Base-by-base conservation (phyloP, 2,329 filamentous ascomycete genomes). In the Lecanicillium sp. region DNA sequence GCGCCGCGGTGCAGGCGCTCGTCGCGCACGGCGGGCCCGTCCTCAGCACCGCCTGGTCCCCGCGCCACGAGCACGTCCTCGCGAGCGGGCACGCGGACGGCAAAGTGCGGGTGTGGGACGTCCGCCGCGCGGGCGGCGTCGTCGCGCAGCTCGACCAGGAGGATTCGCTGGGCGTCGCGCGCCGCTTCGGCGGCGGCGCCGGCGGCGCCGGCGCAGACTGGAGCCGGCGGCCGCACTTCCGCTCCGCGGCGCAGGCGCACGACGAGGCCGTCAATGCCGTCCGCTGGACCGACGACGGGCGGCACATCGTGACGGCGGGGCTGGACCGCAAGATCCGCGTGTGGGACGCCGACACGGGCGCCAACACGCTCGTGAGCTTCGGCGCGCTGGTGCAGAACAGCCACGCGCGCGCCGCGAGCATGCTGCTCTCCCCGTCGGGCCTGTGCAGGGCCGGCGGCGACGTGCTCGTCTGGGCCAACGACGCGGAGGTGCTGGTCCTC, bases 301-400 rank as follows among this genome's bases (percentile, higher is more conserved):
- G 71, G 12, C 83, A 86, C 60, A 73, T 97, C 15, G 74, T 96
- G 11, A 89, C 86, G 1, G 78, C 87, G 2, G 90, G 90, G 0
- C 86, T 94, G 50, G 93, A 97, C 62, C 77, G 87, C 41, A 80
- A 85, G 8, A 84, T 97, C 53, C 79, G 90, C 4, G 87, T 96
- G 1, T 97, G 91, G 91, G 79, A 95, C 61, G 80, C 86, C 2
- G 74, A 74, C 0, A 87, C 81, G 0, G 89, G 90, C 2, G 85
- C 85, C 15, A 96, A 97, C 63, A 94, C 87, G 0, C 78, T 96
- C 5, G 87, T 86, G 0, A 90, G 85, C 62, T 97, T 96, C 60
- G 90, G 90, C 0, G 87, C 90, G 1, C 75, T 83, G 23, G 75
- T 96, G 33, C 84, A 83, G 57, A 96, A 96, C 62, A 75, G 70